A percentile compares a stretch with the other conserved stretches of the same genome.
phyloP scores from a whole-genome alignment of 345 rosid species.

The Populus nigra region DNA sequence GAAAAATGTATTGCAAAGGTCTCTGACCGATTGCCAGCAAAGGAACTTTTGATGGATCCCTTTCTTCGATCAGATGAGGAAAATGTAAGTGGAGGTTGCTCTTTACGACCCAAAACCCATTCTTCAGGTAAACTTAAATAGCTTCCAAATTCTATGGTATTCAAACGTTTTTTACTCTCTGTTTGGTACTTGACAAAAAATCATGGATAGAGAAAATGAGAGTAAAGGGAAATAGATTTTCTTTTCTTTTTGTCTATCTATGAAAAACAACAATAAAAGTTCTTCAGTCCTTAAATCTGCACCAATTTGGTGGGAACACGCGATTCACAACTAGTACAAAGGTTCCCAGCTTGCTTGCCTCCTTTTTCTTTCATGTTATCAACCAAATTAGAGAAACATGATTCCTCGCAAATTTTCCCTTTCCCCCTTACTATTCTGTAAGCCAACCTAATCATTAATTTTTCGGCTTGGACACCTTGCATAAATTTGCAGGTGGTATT shows the following conservation, averaged over 20 bases:
- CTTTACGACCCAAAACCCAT: slow-evolving; percentile 27
- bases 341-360: neutral
- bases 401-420: neutral
- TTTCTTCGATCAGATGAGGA: slow-evolving; percentile 66
- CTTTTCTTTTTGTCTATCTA: neutral
- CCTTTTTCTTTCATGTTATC: neutral
- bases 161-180: neutral
- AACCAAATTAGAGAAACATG: neutral
- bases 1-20: slow-evolving; percentile 85
- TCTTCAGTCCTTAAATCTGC: neutral
- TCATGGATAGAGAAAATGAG: neutral
- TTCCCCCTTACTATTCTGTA: neutral
- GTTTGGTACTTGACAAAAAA: neutral
- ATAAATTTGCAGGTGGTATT: slow-evolving; percentile 39
- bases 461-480: slow-evolving; percentile 11
- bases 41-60: slow-evolving; percentile 82
- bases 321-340: neutral
- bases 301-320: neutral
- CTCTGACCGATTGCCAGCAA: slow-evolving; percentile 70
- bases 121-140: slow-evolving; percentile 36
- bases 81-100: slow-evolving; percentile 36
- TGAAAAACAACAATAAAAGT: neutral
- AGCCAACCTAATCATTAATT: neutral
- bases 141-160: neutral
- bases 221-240: neutral